Evolutionary conservation across 805 yeast genomes (phyloP).

Genomic region (Tetrapisispora nanseiensis): DNA sequence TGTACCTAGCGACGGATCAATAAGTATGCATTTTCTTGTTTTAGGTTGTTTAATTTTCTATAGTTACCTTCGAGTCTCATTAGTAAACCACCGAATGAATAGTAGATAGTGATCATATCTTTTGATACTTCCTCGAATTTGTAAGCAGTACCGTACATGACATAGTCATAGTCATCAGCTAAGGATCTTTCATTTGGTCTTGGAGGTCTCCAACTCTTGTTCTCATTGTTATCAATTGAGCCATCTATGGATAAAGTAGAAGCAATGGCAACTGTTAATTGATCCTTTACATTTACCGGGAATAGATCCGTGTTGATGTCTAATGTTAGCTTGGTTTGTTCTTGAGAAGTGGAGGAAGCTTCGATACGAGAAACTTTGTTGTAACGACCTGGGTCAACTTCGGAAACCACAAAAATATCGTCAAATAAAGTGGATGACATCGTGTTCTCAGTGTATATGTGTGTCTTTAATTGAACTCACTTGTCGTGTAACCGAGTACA

Average conservation of each 20-base stretch:
- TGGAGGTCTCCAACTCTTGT: constrained; percentile 45
- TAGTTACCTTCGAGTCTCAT: constrained; percentile 93
- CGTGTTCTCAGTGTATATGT: too few relatives aligned
- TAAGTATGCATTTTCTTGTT: constrained; percentile 89
- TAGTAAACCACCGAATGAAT: constrained; percentile 90
- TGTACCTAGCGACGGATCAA: constrained; percentile 53
- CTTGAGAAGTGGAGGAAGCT: constrained; percentile 69
- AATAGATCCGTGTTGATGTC: constrained; percentile 89
- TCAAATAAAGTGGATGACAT: constrained; percentile 80
- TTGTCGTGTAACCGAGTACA: too few relatives aligned
- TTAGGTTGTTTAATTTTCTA: constrained; percentile 75
- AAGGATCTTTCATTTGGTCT: constrained; percentile 72
- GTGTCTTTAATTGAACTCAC: too few relatives aligned
- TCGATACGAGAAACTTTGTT: constrained; percentile 85
- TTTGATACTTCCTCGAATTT: constrained; percentile 77
- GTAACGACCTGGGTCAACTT: constrained; percentile 81
- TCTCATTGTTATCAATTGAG: constrained; percentile 28
- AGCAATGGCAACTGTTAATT: constrained; percentile 79
- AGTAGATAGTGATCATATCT: constrained; percentile 74
- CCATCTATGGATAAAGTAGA: constrained; percentile 54
- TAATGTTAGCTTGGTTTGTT: constrained; percentile 66
- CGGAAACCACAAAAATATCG: constrained; percentile 78
- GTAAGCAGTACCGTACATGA: constrained; percentile 96
- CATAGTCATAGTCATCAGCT: constrained; percentile 96
- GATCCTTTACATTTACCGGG: constrained; percentile 69